Evolutionary conservation across 768 basidiomycete genomes (phyloP), one percentile per base, ranked within the genome.

Genomic region (Fomitopsis pulvina): DNA sequence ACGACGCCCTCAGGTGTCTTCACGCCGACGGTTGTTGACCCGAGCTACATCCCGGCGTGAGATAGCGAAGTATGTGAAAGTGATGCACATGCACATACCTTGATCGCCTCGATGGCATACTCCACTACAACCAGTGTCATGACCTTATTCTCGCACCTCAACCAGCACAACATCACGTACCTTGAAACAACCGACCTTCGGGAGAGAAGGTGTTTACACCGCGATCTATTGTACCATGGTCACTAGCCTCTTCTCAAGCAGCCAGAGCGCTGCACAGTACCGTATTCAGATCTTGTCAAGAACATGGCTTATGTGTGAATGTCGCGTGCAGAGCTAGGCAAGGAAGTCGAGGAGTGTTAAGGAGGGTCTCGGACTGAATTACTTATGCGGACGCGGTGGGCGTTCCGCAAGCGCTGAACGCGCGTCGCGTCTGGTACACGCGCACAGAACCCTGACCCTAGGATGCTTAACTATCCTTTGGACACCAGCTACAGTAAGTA

Each of bases 181-280:
- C 95, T 83, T 99, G 95, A 73, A 97, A 99, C 54, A 99, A 71
- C 63, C 95, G 93, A 39, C 95, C 94, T 70, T 97, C 95, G 9
- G 95, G 95, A 16, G 95, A 97, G 76, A 97, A 98, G 57, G 95
- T 98, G 75, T 96, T 97, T 50, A 97, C 93, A 75, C 93, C 94
- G 62, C 94, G 86, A 70, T 97, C 94, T 91, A 21, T n/a, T n/a
- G n/a, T n/a, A n/a, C n/a, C n/a, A 11, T 34, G 18, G 14, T 11
- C 28, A 10, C 41, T 59, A 8, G 9, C 22, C n/a, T 12, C 34
- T 10, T 40, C 5, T 8, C 1, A 22, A 29, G 20, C 11, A 4
- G 1, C 30, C 21, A 34, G 30, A 27, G 45, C 66, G n/a, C n/a
- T n/a, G n/a, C n/a, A n/a, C n/a, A n/a, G 41, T 50, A 89, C 91